Evolutionary conservation across 2,329 filamentous ascomycete genomes (phyloP).

Genomic region (Lecanicillium sp.): DNA sequence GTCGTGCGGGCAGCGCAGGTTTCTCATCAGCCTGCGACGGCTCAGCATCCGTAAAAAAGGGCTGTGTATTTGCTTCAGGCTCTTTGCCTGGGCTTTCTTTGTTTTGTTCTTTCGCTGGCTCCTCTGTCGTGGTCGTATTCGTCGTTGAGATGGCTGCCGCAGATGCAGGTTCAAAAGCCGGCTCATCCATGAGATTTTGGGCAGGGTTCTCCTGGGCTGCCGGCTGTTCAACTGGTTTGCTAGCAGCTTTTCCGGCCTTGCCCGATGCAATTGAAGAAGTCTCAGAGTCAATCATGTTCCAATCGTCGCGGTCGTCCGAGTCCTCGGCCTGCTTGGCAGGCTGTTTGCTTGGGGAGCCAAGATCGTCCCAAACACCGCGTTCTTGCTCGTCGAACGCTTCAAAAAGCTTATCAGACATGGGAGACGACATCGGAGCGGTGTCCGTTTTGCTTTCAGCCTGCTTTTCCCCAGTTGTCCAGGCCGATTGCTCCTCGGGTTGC

Average conservation of each 20-base stretch:
- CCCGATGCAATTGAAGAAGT: slow-evolving; percentile 13
- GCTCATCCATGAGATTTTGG: not conserved
- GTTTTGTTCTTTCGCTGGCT: not conserved
- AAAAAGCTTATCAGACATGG: slow-evolving; percentile 23
- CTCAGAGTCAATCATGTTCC: slow-evolving; percentile 44
- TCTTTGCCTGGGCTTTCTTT: slow-evolving; percentile 1
- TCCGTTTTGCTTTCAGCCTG: slow-evolving; percentile 17
- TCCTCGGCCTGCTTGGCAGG: slow-evolving; percentile 20
- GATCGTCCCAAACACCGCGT: slow-evolving; percentile 38
- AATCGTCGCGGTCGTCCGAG: slow-evolving; percentile 28
- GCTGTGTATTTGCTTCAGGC: slow-evolving; percentile 4
- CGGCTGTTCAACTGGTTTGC: too few relatives aligned
- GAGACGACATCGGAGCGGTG: slow-evolving; percentile 3
- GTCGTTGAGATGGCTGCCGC: not conserved
- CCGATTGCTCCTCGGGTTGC: slow-evolving; percentile 20
- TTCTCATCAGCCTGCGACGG: slow-evolving; percentile 12
- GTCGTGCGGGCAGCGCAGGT: slow-evolving; percentile 33
- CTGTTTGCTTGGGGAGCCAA: slow-evolving; percentile 22
- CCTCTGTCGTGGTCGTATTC: not conserved
- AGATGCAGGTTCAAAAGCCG: not conserved
- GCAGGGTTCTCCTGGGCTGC: too few relatives aligned
- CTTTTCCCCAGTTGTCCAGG: slow-evolving; percentile 30
- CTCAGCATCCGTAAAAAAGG: not conserved
- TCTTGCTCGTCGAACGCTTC: slow-evolving; percentile 28
- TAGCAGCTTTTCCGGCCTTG: too few relatives aligned